Percentiles rank a stretch among this genome's conserved stretches.
Conservation (phyloP, 225 moss, liverwort and hornwort species). For the Ulota crispa region DNA sequence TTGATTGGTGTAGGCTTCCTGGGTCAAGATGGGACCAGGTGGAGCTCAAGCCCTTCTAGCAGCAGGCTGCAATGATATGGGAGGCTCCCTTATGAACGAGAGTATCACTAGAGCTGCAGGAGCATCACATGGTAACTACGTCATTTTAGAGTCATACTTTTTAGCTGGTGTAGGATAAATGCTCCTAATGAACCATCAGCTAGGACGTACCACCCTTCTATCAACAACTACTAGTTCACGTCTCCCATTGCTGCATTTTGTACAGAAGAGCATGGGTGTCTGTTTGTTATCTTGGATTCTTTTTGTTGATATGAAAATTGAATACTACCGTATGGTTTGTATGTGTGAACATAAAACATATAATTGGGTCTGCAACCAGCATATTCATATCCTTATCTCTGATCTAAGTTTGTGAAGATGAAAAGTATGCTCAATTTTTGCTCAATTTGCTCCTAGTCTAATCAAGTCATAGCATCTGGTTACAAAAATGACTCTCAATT, state of each 20-base stretch:
- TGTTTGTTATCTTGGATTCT: constrained; percentile 7
- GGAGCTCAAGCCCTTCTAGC: constrained; percentile 82
- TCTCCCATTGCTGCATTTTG: background rate
- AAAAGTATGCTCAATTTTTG: background rate
- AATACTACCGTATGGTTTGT: background rate
- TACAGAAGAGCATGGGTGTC: background rate
- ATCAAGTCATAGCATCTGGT: background rate
- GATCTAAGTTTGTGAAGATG: constrained; percentile 8
- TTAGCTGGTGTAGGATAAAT: background rate
- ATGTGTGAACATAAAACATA: background rate
- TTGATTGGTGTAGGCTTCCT: constrained; percentile 73
- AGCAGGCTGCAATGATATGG: constrained; percentile 98
- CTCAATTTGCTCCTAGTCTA: background rate
- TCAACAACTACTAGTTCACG: constrained; percentile 6
- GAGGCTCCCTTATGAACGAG: constrained; percentile 97
- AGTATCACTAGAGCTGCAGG: constrained; percentile 95
- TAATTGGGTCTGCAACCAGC: background rate
- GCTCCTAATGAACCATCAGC: background rate
- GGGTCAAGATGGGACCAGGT: constrained; percentile 98
- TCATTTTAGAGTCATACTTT: background rate
- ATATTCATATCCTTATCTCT: background rate
- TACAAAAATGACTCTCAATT: constrained; percentile 17
- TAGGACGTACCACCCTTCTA: background rate
- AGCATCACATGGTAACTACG: constrained; percentile 74
- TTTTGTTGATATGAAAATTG: constrained; percentile 10